Conservation (phyloP, 1,284 basidiomycete genomes). For the Malassezia yamatoensis region DNA sequence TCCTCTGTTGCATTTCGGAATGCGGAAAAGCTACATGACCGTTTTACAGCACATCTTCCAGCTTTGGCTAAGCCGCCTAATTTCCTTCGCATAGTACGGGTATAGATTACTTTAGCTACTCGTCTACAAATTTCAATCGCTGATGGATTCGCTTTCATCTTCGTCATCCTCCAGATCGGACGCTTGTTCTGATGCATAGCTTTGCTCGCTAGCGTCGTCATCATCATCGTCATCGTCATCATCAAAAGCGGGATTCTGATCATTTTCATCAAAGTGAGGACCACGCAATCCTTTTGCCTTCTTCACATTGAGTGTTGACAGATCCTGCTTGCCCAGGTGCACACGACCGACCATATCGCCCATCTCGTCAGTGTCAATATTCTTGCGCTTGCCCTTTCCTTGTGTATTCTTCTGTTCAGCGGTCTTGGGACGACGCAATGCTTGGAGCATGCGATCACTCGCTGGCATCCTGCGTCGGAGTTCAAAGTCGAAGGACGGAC, state of each 20-base stretch:
- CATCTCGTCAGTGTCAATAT: slow-evolving; percentile 91
- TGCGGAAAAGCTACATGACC: no score
- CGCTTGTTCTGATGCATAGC: slow-evolving; percentile 5
- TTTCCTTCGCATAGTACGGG: background rate
- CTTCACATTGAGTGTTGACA: slow-evolving; percentile 70
- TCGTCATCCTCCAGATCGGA: background rate
- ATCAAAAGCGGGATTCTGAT: slow-evolving; percentile 18
- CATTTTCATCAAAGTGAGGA: slow-evolving; percentile 24
- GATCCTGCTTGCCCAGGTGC: slow-evolving; percentile 81
- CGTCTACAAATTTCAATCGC: background rate
- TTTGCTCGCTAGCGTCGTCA: slow-evolving; percentile 21
- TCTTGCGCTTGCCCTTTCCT: slow-evolving; percentile 70
- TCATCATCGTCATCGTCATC: slow-evolving; percentile 26
- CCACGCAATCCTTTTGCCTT: slow-evolving; percentile 73
- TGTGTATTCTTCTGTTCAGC: slow-evolving; percentile 61
- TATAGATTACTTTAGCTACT: background rate
- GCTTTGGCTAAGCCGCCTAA: no score
- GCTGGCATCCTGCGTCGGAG: slow-evolving; percentile 66
- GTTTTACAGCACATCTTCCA: no score
- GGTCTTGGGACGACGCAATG: slow-evolving; percentile 73
- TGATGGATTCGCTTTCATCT: background rate
- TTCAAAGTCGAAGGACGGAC: slow-evolving; percentile 75
- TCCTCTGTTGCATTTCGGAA: background rate
- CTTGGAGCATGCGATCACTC: slow-evolving; percentile 70
- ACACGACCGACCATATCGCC: slow-evolving; percentile 84